These are phyloP conservation scores for Zygosaccharomyces gambellarensis DNA, from an alignment of 805 yeast genomes.

Conservation along the genomic window DNA sequence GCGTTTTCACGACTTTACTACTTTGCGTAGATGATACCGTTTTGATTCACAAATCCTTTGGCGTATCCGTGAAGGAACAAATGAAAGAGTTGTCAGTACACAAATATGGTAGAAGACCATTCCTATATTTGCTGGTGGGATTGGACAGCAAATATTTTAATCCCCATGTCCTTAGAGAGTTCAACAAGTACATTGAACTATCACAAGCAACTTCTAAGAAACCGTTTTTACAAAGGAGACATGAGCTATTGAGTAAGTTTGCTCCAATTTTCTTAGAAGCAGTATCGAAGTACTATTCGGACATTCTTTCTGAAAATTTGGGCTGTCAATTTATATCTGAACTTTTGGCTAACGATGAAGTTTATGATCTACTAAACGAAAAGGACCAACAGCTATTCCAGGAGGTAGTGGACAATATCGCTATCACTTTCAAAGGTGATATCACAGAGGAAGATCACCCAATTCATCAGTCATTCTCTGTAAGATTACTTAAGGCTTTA, in stretches of 20 bases:
- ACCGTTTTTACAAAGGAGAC: conserved; percentile 69
- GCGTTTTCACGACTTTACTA: conserved; percentile 71
- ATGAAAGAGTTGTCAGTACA: conserved; percentile 55
- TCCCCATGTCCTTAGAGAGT: conserved; percentile 58
- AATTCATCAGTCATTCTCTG: conserved; percentile 63
- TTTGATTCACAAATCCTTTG: conserved; percentile 66
- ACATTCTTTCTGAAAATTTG: conserved; percentile 59
- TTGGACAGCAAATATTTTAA: conserved; percentile 77
- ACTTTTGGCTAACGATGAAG: conserved; percentile 54
- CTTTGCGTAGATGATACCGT: conserved; percentile 93
- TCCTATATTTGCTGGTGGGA: conserved; percentile 73
- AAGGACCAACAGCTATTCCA: conserved; percentile 37
- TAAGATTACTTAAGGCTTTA: conserved; percentile 68
- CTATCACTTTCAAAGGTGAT: conserved; percentile 61
- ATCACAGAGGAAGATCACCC: conserved; percentile 62
- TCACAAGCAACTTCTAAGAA: conserved; percentile 76
- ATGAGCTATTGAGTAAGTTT: conserved; percentile 60
- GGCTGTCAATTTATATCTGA: conserved; percentile 84
- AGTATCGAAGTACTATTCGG: conserved; percentile 46
- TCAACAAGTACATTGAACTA: conserved; percentile 55
- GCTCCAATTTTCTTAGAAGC: conserved; percentile 59
- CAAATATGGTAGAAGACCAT: conserved; percentile 84
- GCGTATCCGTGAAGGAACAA: conserved; percentile 43
- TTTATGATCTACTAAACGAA: conserved; percentile 37
- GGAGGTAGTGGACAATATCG: conserved; percentile 50